A percentile compares a stretch with the other conserved stretches of the same genome.
These are phyloP conservation scores for Pseudogymnoascus sp. DNA, from an alignment of 2,329 filamentous ascomycete genomes.

Conservation along the genomic window DNA sequence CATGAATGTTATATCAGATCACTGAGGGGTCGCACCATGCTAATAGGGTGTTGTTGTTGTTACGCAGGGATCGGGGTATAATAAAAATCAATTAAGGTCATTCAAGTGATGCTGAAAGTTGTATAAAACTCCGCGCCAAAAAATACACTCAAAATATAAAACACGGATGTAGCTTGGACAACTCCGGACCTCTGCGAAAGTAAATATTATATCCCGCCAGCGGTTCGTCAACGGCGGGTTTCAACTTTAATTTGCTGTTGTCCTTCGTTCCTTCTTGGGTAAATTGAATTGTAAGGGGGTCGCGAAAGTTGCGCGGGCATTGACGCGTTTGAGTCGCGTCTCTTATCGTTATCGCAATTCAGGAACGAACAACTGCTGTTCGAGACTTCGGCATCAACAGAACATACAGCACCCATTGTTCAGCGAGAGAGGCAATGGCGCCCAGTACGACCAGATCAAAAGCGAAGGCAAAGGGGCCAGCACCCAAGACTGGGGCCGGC, in stretches of 20 bases:
- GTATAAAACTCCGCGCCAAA: slow-evolving; percentile 6
- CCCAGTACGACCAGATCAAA: slow-evolving; percentile 11
- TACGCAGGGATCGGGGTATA: slow-evolving; percentile 8
- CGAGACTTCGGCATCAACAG: slow-evolving; percentile 9
- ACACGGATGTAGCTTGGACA: neutral
- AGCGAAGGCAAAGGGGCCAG: slow-evolving; percentile 10
- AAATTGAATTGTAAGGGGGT: slow-evolving; percentile 9
- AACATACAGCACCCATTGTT: slow-evolving; percentile 1
- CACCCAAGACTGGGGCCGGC: slow-evolving; percentile 21
- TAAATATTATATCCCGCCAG: slow-evolving; percentile 7
- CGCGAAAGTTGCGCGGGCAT: slow-evolving; percentile 6
- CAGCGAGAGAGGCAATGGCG: slow-evolving; percentile 8
- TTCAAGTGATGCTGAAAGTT: neutral
- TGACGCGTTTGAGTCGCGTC: slow-evolving; percentile 7
- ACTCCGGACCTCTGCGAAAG: neutral
- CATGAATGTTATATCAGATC: slow-evolving; percentile 5
- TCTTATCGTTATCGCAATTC: neutral
- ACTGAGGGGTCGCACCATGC: slow-evolving; percentile 8
- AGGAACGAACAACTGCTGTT: neutral
- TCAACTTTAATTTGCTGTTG: slow-evolving; percentile 7
- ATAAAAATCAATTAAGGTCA: slow-evolving; percentile 6
- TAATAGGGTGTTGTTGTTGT: slow-evolving; percentile 4
- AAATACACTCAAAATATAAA: slow-evolving; percentile 9
- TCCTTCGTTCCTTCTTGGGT: slow-evolving; percentile 7
- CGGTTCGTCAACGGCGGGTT: neutral